phyloP scores from a whole-genome alignment of 1,139 yeast species.

The Yarrowia galli region DNA sequence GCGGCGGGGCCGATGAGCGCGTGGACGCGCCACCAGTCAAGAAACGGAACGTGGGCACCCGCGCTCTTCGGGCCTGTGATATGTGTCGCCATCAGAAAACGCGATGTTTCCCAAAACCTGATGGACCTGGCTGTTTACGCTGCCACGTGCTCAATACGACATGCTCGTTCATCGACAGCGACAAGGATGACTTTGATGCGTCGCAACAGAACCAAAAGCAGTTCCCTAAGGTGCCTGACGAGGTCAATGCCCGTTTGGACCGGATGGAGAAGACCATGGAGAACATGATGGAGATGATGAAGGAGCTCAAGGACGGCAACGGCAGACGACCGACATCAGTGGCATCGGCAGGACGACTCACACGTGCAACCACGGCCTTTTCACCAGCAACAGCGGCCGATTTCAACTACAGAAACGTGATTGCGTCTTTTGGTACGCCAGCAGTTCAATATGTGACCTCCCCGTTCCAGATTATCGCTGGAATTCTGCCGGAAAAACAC shows the following conservation, averaged over 20 bases:
- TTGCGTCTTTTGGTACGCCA: constrained; percentile 54
- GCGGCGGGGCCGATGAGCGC: neutral
- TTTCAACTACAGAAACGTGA: constrained; percentile 42
- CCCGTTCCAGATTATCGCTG: constrained; percentile 61
- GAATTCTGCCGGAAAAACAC: constrained; percentile 50
- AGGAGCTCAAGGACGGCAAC: constrained; percentile 34
- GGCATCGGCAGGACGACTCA: constrained; percentile 3
- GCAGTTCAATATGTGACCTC: constrained; percentile 53
- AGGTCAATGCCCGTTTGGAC: constrained; percentile 30
- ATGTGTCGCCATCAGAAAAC: constrained; percentile 69
- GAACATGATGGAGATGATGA: constrained; percentile 46
- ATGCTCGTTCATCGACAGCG: constrained; percentile 57
- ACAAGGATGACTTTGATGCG: constrained; percentile 41
- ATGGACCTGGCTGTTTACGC: constrained; percentile 60
- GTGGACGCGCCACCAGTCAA: constrained; percentile 15
- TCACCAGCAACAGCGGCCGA: constrained; percentile 19
- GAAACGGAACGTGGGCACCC: constrained; percentile 43
- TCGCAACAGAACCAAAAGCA: constrained; percentile 39
- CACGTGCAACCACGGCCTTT: constrained; percentile 10
- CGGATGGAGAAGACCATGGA: constrained; percentile 38
- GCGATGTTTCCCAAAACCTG: constrained; percentile 62
- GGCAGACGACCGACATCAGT: neutral
- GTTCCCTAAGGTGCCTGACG: neutral
- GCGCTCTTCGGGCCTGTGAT: constrained; percentile 66
- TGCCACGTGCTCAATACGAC: constrained; percentile 59